Conservation (phyloP, 306 rosid species). For the Ammopiptanthus mongolicus region DNA sequence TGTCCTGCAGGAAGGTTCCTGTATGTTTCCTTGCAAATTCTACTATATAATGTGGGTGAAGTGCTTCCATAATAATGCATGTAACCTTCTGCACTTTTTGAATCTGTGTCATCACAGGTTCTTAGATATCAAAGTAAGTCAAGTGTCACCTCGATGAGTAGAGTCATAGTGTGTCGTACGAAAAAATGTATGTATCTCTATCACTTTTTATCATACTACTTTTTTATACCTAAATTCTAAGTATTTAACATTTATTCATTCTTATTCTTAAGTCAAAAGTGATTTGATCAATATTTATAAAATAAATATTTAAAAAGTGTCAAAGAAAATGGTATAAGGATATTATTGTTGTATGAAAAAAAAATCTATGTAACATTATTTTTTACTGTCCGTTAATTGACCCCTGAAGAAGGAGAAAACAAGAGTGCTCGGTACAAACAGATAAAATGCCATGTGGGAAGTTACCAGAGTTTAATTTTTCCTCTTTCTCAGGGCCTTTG, state of each 20-base stretch:
- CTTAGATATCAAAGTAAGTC: not conserved
- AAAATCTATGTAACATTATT: not conserved
- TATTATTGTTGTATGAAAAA: no score
- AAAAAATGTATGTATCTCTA: no score
- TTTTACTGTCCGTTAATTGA: not conserved
- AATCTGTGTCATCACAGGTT: not conserved
- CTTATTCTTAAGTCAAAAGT: no score
- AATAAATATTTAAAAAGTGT: no score
- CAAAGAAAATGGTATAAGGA: no score
- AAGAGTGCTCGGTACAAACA: no score
- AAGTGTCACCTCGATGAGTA: not conserved
- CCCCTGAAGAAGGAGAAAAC: no score
- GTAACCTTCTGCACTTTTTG: not conserved
- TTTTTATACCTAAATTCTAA: no score
- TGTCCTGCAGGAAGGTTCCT: slow-evolving; percentile 45
- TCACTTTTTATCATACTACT: no score
- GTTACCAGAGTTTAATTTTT: not conserved
- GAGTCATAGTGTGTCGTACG: not conserved
- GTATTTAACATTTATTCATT: no score
- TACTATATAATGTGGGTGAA: not conserved
- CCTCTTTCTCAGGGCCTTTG: not conserved
- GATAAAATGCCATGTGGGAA: not conserved
- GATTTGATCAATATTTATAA: no score
- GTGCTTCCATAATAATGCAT: not conserved
- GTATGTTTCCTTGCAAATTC: slow-evolving; percentile 30